Evolutionary conservation across 257 asterid species (phyloP), one percentile per base, ranked within the genome.

Genomic region (Lycium barbarum): DNA sequence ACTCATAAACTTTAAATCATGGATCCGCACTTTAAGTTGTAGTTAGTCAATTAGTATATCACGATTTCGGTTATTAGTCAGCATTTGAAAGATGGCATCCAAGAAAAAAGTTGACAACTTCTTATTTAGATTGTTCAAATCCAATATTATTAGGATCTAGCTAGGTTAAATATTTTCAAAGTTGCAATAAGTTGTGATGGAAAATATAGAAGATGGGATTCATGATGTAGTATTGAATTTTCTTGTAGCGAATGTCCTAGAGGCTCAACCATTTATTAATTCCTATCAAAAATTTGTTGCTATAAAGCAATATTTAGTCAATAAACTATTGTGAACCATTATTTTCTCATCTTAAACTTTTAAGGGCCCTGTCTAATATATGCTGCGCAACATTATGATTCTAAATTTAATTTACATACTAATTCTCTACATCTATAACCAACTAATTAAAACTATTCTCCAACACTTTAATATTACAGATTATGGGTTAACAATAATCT

Each of bases 131-230:
- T 12, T 22, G 33, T 73, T 76, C 82, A 76, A 76, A 76, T 51
- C 2, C 13, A 76, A 51, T 51, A 76, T 13, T 22, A 73, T 11
- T 76, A 49, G 14, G 22, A 13, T 0, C 45, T 12, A 13, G 45
- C 43, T 49, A 49, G 62, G 62, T 40, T 74, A 49, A 74, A 74
- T 3, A 22, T 76, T 74, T 76, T 51, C 63, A 76, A 76, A 76
- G 22, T 22, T 76, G 45, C 47, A 76, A 51, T 76, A 76, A 68
- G 18, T 74, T 73, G 18, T 73, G 81, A 22, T 51, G 26, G 82
- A 76, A 76, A 76, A 76, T 76, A 36, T 15, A 38, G 40, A 76
- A 76, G 22, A 49, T 76, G 22, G 47, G 3, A 51, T 6, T 51
- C 7, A 22, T 76, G 61, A 51, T 76, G 5, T 51, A 33, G 63